Conservation (phyloP, 2,329 filamentous ascomycete species). For the Aspergillus ibericus region DNA sequence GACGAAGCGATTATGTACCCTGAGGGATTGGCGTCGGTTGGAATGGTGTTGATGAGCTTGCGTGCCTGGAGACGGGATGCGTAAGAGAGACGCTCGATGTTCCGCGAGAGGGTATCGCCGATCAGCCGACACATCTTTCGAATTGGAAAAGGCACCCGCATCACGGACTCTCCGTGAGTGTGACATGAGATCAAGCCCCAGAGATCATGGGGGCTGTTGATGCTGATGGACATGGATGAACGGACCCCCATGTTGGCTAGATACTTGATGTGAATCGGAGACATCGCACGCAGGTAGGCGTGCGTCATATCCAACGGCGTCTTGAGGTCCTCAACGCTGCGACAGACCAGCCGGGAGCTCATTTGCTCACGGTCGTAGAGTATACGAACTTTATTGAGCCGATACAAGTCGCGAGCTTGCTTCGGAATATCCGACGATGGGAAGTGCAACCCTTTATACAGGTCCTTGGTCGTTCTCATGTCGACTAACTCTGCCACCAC, state of each 20-base stretch:
- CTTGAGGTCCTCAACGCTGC: conserved; percentile 64
- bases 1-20: conserved; percentile 90
- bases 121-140: conserved; percentile 88
- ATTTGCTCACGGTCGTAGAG: conserved; percentile 81
- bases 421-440: conserved; percentile 82
- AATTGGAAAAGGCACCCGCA: conserved; percentile 90
- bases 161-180: conserved; percentile 75
- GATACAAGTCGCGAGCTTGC: conserved; percentile 88
- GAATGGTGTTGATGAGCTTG: conserved; percentile 84
- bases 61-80: conserved; percentile 79
- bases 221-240: conserved; percentile 93
- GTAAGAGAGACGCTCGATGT: conserved; percentile 85
- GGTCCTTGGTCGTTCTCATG: conserved; percentile 72
- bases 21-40: conserved; percentile 77
- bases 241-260: conserved; percentile 84
- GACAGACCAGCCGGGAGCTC: conserved; percentile 79
- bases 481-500: conserved; percentile 88
- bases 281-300: conserved; percentile 74
- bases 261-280: conserved; percentile 89
- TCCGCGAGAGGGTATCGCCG: conserved; percentile 80
- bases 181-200: conserved; percentile 91
- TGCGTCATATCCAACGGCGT: conserved; percentile 79
- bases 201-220: conserved; percentile 79
- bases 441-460: conserved; percentile 86
- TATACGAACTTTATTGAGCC: conserved; percentile 82